A percentile compares a stretch with the other conserved stretches of the same genome.
phyloP scores from a whole-genome alignment of 2,329 filamentous ascomycete genomes.

The Fusarium sp. region DNA sequence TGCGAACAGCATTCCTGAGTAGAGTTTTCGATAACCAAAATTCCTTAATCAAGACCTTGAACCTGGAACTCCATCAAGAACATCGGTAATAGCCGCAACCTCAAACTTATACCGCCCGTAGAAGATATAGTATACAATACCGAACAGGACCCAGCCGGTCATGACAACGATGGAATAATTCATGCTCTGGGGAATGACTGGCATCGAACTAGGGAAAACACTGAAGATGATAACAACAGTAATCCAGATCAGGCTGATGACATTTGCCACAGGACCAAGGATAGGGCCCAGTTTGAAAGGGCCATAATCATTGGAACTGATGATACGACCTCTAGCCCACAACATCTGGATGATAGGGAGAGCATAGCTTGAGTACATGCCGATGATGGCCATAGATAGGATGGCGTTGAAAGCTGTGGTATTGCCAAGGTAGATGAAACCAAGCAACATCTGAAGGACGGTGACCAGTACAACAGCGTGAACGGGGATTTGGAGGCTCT shows the following conservation, averaged over 20 bases:
- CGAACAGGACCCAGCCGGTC: conserved; percentile 52
- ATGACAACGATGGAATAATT: conserved; percentile 60
- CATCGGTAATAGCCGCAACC: conserved; percentile 29
- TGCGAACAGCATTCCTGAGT: background rate
- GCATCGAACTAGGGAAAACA: conserved; percentile 56
- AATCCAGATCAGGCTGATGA: conserved; percentile 57
- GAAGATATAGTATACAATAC: conserved; percentile 48
- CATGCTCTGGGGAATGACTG: conserved; percentile 57
- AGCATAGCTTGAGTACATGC: conserved; percentile 58
- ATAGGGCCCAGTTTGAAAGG: conserved; percentile 47
- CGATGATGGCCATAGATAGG: conserved; percentile 56
- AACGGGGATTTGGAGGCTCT: conserved; percentile 49
- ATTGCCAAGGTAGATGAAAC: conserved; percentile 56
- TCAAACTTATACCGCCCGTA: conserved; percentile 43
- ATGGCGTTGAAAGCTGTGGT: conserved; percentile 56
- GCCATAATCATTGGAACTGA: conserved; percentile 31
- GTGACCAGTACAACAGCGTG: conserved; percentile 43
- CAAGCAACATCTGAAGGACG: conserved; percentile 46
- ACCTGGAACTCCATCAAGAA: background rate
- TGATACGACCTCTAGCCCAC: conserved; percentile 48
- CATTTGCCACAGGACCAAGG: conserved; percentile 53
- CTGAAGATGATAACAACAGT: conserved; percentile 58
- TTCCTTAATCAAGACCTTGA: background rate
- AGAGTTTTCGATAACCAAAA: background rate
- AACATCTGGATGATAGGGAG: conserved; percentile 54